Evolutionary conservation across 805 yeast genomes (phyloP), one percentile per base, ranked within the genome.

Genomic region (Lipomyces sp.): DNA sequence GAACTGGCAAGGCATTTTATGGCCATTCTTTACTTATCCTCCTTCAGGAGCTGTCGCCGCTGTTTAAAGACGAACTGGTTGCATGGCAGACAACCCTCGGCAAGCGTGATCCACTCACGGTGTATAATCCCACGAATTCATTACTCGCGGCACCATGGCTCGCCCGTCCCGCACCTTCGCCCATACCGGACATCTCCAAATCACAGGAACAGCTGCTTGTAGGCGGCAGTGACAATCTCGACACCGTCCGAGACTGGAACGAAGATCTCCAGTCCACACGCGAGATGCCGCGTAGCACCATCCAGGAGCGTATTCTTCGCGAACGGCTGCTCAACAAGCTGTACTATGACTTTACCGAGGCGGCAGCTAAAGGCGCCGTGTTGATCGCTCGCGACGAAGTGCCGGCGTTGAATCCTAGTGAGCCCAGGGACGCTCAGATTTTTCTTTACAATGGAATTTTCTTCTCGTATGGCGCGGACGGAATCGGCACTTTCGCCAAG

Each of bases 241-340:
- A 84, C 59, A 75, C 79, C 29, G 77, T 80, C 53, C 88, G 88
- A 73, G 97, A 94, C 73, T 93, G 96, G 90, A 92, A 92, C 76
- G 97, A 90, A 71, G 98, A 95, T 73, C 87, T 87, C 74, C 98
- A 95, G 80, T 83, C 91, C 2, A 83, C 91, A 58, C 85, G 86
- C 69, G 97, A 92, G 71, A 82, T 92, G 68, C 86, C 92, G 39
- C 69, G 70, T 45, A 74, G 81, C 1, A 77, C 84, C 32, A 77
- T 91, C 62, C 85, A 84, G 63, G 92, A 90, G 68, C 84, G 93
- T 69, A 81, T 92, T 59, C 79, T 87, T 57, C 84, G 93, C 72
- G 99, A 95, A 75, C 86, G 88, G 71, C 78, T 92, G 62, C 79
- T 92, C 65, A 86, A 86, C 75, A 89, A 88, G 74, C 83, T 88